Base-by-base conservation (phyloP, 192 early-diverging fungal species). In the Podila epigama region DNA sequence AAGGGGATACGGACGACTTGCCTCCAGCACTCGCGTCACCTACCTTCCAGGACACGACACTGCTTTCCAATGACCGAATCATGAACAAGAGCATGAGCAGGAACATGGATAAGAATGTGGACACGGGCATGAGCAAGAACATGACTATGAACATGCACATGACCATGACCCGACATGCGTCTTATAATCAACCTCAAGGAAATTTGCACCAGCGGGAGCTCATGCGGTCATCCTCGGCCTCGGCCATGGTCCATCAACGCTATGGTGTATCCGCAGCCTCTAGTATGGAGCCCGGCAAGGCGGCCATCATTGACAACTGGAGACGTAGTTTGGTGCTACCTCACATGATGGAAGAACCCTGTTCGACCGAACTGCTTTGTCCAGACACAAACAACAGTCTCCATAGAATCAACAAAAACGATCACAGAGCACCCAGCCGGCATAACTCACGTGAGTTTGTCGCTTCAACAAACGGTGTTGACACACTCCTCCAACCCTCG, bases 281-380 rank as follows among this genome's bases (percentile, higher is more conserved):
- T 9, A 51, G 55, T 12, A 67, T 72, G 63, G 70, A 72, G 20
- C 70, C 70, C 15, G 34, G 40, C 20, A 72, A 72, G 40, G 70
- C 70, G 1, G 70, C 63, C 13, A 72, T 65, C 20, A 72, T 72
- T 22, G 70, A 72, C 37, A 58, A 66, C 40, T 72, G 70, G 70
- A 55, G 70, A 9, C 40, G 70, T 18, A 72, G 70, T 36, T 39
- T 72, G 42, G 27, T 63, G 6, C 20, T 18, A 15, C 58, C 70
- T 35, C 25, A 16, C 12, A 32, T 51, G 9, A 10, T 61, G 5
- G 70, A 60, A 3, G 70, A 44, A 22, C n/a, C 40, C 34, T 10
- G n/a, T 7, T 60, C 63, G 4, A 5, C 18, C 27, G 15, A 35
- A 16, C 48, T 16, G 22, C 25, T 18, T 7, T 25, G 12, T 36